phyloP scores from a whole-genome alignment of 2,329 filamentous ascomycete genomes.

The Diaporthe citri region DNA sequence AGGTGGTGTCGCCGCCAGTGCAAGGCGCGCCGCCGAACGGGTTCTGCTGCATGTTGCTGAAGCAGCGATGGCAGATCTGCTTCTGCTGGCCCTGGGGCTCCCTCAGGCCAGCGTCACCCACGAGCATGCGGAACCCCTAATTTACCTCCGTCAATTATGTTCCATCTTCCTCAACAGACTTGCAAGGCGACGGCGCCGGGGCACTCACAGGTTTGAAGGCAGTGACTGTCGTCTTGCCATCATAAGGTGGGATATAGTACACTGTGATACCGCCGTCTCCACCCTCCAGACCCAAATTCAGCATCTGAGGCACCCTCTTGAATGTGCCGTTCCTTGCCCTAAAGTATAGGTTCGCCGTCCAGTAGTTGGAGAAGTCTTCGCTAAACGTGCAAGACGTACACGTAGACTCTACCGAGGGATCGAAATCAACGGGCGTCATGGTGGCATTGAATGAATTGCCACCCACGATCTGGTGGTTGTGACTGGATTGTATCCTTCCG shows the following conservation, averaged over 20 bases:
- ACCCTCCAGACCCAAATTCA: conserved; percentile 51
- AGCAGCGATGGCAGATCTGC: conserved; percentile 45
- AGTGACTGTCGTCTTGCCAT: conserved; percentile 50
- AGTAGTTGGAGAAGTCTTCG: conserved; percentile 51
- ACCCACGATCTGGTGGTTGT: conserved; percentile 55
- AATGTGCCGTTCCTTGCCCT: conserved; percentile 45
- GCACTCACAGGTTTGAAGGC: conserved; percentile 53
- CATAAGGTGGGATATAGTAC: conserved; percentile 54
- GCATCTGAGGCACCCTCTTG: conserved; percentile 52
- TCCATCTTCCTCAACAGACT: background rate
- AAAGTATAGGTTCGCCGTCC: conserved; percentile 47
- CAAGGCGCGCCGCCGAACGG: conserved; percentile 46
- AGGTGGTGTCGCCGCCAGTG: conserved; percentile 51
- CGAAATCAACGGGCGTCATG: conserved; percentile 46
- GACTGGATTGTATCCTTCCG: conserved; percentile 51
- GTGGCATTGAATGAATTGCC: conserved; percentile 55
- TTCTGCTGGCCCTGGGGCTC: conserved; percentile 23
- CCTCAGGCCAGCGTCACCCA: conserved; percentile 45
- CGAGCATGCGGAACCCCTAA: conserved; percentile 53
- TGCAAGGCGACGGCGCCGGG: background rate
- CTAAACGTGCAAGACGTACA: conserved; percentile 46
- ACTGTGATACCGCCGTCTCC: conserved; percentile 51
- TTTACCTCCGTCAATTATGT: background rate
- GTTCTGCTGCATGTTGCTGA: conserved; percentile 45
- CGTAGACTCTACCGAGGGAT: conserved; percentile 30